Evolutionary conservation across 345 rosid species (phyloP), one percentile per base, ranked within the genome.

Genomic region (Geranium rotundifolium): DNA sequence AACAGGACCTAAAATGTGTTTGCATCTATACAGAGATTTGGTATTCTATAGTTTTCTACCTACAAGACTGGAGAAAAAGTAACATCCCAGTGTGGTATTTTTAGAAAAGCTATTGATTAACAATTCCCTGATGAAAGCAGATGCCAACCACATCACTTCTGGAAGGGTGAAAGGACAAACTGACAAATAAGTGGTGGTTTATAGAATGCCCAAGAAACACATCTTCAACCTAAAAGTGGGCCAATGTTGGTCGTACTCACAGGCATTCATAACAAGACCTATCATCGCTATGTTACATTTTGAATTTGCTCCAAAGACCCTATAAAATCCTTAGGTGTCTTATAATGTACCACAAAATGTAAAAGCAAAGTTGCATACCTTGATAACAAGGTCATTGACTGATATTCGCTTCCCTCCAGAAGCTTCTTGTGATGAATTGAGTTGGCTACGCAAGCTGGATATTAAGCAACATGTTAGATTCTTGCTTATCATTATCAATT

Each of bases 361-460:
- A 55, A 6, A 7, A 55, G 57, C 19, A 16, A 55, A 52, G 66
- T 29, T 23, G 5, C 55, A 39, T 83, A 93, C 99, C 97, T 93
- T 93, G 67, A 93, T 91, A 37, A 93, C 97, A 74, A 90, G 97
- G 76, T 93, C 97, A 77, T 93, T 93, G 60, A 93, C 67, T 14
- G 99, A 93, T 72, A 93, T 77, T 62, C 92, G 82, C 80, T 82
- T 93, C 54, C 96, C 99, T 70, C 95, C 99, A 17, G 86, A 83
- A 75, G 85, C 85, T 73, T 88, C 96, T 84, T 86, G 97, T 73
- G 90, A 76, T 60, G 80, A 78, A 73, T 93, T 93, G 54, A 93
- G 85, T 50, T 84, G 82, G 73, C 79, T 77, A 59, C 97, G 84
- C 77, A 93, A 73, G 61, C 99, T 93, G 79, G 65, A 79, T 17